Percentiles rank a stretch among this genome's conserved stretches.
Conservation (phyloP, 768 basidiomycete species). For the Myochromella boudieri region DNA sequence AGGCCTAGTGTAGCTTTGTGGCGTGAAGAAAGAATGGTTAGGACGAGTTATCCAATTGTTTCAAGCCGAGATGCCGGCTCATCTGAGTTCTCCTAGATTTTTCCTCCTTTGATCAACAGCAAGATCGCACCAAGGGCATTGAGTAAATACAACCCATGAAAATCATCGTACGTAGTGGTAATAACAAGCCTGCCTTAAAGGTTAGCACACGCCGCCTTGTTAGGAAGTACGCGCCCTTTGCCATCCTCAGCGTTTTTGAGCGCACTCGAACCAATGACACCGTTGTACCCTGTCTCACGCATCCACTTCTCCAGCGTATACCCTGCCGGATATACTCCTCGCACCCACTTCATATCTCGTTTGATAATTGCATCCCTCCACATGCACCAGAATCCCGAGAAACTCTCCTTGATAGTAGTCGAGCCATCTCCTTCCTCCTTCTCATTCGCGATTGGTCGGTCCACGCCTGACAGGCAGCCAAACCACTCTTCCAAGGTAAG, state of each 20-base stretch:
- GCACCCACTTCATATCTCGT: conserved; percentile 45
- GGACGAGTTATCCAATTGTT: too few relatives aligned
- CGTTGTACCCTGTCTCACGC: conserved; percentile 31
- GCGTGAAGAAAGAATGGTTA: too few relatives aligned
- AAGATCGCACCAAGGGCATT: too few relatives aligned
- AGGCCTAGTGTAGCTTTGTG: too few relatives aligned
- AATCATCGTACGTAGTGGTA: too few relatives aligned
- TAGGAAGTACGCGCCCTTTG: conserved; percentile 24
- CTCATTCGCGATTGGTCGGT: conserved; percentile 31
- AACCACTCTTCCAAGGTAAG: conserved; percentile 34
- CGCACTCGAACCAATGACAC: conserved; percentile 20
- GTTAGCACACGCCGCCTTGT: conserved; percentile 18
- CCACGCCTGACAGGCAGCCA: conserved; percentile 23
- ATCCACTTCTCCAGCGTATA: conserved; percentile 42
- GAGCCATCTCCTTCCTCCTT: conserved; percentile 27
- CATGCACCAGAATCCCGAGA: conserved; percentile 40
- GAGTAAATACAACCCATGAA: too few relatives aligned
- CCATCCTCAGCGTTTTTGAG: conserved; percentile 33
- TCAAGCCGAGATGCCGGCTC: too few relatives aligned
- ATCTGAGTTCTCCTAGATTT: too few relatives aligned
- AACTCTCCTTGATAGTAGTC: conserved; percentile 37
- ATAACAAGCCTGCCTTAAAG: not conserved
- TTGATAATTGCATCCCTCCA: conserved; percentile 43
- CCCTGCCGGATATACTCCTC: conserved; percentile 33
- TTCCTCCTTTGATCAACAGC: too few relatives aligned